These are phyloP conservation scores for Gymnopilus dilepis DNA, from an alignment of 768 basidiomycete species.

Conservation along the genomic window DNA sequence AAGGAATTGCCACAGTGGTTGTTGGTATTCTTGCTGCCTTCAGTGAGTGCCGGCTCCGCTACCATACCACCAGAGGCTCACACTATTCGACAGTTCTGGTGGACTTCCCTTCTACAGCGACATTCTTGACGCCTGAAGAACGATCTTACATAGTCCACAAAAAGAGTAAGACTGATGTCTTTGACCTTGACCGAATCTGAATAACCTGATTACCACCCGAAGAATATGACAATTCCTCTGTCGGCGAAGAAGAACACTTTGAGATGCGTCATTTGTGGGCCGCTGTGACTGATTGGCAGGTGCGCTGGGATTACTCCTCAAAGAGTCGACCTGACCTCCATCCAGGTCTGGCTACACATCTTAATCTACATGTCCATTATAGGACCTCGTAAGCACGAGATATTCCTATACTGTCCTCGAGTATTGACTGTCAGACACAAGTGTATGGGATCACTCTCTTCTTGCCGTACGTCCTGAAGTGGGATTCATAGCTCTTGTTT, in stretches of 20 bases:
- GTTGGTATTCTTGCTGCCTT: slow-evolving; percentile 60
- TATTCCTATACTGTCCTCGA: not conserved
- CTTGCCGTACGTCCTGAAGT: slow-evolving; percentile 59
- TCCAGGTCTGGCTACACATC: slow-evolving; percentile 57
- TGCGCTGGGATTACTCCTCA: slow-evolving; percentile 21
- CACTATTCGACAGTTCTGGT: slow-evolving; percentile 49
- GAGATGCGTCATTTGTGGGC: slow-evolving; percentile 56
- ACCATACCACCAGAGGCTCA: not conserved
- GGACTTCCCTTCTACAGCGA: slow-evolving; percentile 64
- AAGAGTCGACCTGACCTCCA: not conserved
- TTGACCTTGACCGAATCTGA: not conserved
- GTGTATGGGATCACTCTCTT: slow-evolving; percentile 77
- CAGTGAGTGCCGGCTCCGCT: slow-evolving; percentile 34
- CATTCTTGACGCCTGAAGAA: slow-evolving; percentile 66
- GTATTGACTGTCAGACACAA: not conserved
- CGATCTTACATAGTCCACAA: slow-evolving; percentile 56
- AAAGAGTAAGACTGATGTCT: slow-evolving; percentile 49
- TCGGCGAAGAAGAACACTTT: slow-evolving; percentile 67
- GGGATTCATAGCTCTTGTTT: not conserved
- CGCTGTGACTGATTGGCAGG: slow-evolving; percentile 69
- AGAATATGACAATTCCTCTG: slow-evolving; percentile 63
- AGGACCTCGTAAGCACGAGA: slow-evolving; percentile 54
- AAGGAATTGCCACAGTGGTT: slow-evolving; percentile 64
- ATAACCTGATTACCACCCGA: not conserved
- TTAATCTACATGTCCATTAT: slow-evolving; percentile 63